Percentiles rank a stretch among this genome's conserved stretches.
Evolutionary conservation across 805 yeast species (phyloP).

Genomic region (Saccharomyces kudriavzevii): DNA sequence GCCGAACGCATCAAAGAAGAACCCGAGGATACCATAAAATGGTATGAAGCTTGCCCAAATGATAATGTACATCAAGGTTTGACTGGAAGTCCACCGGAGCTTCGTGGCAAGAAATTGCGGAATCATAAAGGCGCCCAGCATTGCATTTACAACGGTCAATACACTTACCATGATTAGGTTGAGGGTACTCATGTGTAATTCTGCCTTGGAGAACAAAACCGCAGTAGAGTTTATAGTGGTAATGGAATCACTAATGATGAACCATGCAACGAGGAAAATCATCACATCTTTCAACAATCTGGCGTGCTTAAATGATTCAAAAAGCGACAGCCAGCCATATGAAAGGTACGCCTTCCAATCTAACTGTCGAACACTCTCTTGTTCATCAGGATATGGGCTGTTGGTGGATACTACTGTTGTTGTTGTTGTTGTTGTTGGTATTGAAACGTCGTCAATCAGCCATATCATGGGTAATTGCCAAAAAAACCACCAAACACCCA

Average conservation of each 20-base stretch:
- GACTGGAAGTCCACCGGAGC: conserved; percentile 38
- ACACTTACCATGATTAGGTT: conserved; percentile 58
- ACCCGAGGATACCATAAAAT: conserved; percentile 61
- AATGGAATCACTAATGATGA: conserved; percentile 62
- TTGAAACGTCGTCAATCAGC: conserved; percentile 31
- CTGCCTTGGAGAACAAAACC: conserved; percentile 63
- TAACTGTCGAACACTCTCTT: not conserved
- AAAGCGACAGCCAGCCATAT: conserved; percentile 58
- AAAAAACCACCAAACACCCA: conserved; percentile 71
- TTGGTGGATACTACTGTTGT: not conserved
- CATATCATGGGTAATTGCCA: conserved; percentile 57
- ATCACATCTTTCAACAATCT: conserved; percentile 54
- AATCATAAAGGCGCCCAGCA: conserved; percentile 52
- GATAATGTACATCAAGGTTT: conserved; percentile 44
- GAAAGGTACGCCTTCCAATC: conserved; percentile 29
- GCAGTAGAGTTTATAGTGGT: conserved; percentile 79
- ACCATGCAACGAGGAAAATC: conserved; percentile 67
- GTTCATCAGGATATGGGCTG: not conserved
- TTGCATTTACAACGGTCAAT: conserved; percentile 58
- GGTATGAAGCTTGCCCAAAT: conserved; percentile 62
- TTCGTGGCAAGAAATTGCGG: conserved; percentile 38
- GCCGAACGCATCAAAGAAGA: conserved; percentile 47
- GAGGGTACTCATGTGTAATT: conserved; percentile 60
- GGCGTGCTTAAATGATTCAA: conserved; percentile 50
- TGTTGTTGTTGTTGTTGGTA: no score